Percentiles rank a stretch among this genome's conserved stretches.
Evolutionary conservation across 768 basidiomycete genomes (phyloP).

Genomic region (Cyclocybe aegerita): DNA sequence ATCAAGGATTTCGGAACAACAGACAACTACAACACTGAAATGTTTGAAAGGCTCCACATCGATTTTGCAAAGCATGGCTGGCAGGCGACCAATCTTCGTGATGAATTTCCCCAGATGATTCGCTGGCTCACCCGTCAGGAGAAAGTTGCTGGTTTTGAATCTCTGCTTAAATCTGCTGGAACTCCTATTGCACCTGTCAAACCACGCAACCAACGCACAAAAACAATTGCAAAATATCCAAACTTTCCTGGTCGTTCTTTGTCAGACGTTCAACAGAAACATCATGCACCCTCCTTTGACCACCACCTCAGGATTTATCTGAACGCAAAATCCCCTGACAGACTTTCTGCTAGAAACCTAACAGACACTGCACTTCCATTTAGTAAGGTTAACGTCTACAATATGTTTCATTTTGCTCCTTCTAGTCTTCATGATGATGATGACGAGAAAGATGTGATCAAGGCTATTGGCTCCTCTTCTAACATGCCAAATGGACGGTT

Average conservation of each 20-base stretch:
- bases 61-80: slow-evolving; percentile 35
- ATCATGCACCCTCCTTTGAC: slow-evolving; percentile 7
- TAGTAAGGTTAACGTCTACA: no score
- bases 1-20: slow-evolving; percentile 28
- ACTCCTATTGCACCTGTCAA: neutral
- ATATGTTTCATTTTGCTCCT: no score
- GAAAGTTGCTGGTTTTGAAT: slow-evolving; percentile 11
- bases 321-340: no score
- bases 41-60: slow-evolving; percentile 33
- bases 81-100: slow-evolving; percentile 21
- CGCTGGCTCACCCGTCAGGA: slow-evolving; percentile 32
- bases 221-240: slow-evolving; percentile 12
- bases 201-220: neutral
- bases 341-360: no score
- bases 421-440: no score
- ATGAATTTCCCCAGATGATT: slow-evolving; percentile 36
- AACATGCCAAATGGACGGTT: no score
- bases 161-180: neutral
- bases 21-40: slow-evolving; percentile 31
- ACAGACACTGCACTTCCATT: no score
- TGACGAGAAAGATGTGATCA: no score
- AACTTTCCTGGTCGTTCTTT: slow-evolving; percentile 14
- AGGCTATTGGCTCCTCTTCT: no score
- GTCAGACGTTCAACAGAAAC: slow-evolving; percentile 7
- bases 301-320: no score